Conservation (phyloP, 306 rosid species). For the Canavalia gladiata region DNA sequence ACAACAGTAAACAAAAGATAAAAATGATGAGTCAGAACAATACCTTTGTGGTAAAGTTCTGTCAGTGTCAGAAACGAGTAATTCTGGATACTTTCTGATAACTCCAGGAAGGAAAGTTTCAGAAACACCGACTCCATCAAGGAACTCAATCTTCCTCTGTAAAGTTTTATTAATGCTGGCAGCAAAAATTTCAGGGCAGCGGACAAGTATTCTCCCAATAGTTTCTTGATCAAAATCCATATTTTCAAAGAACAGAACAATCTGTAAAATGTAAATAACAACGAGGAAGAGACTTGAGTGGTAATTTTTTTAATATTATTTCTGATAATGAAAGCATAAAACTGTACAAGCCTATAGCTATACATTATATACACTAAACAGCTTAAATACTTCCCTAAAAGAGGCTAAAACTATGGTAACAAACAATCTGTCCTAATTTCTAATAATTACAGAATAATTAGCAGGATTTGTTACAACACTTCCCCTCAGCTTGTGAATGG, state of each 20-base stretch:
- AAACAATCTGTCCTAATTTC: neutral
- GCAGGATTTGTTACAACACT: neutral
- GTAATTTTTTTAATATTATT: neutral
- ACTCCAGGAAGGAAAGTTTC: constrained; percentile 67
- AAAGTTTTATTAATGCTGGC: constrained; percentile 74
- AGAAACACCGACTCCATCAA: constrained; percentile 65
- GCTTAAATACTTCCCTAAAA: neutral
- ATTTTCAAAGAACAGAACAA: constrained; percentile 73
- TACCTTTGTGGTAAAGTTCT: constrained; percentile 79
- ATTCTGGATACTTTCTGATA: constrained; percentile 84
- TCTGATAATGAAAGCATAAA: neutral
- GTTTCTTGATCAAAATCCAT: constrained; percentile 72
- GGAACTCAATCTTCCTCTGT: constrained; percentile 76
- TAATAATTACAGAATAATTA: neutral
- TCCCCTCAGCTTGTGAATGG: neutral
- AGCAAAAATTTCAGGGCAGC: constrained; percentile 89
- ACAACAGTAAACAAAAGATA: constrained; percentile 27
- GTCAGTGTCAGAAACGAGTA: constrained; percentile 77
- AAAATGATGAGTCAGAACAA: constrained; percentile 34
- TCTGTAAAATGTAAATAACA: constrained; percentile 68
- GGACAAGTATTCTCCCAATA: constrained; percentile 67
- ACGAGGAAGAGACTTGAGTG: constrained; percentile 20
- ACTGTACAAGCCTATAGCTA: neutral
- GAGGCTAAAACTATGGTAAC: neutral
- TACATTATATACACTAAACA: neutral